Base-by-base conservation (phyloP, 2,329 filamentous ascomycete genomes). In the Ophiostoma ips region DNA sequence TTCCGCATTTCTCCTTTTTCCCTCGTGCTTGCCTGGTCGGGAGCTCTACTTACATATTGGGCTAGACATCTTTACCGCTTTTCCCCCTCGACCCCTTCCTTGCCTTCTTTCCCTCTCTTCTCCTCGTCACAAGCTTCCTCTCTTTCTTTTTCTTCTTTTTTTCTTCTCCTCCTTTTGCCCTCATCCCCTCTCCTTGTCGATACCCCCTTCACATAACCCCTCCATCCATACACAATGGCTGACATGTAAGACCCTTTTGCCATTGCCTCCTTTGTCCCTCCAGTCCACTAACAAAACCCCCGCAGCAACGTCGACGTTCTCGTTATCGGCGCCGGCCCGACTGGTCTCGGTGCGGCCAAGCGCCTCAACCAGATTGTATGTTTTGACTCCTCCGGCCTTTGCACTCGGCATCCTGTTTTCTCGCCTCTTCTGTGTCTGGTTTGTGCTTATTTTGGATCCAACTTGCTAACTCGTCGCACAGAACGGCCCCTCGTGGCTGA, bases 301-400 rank as follows among this genome's bases (percentile, higher is more conserved):
- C 52, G 13, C 68, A 94, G 88, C 68, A 83, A 87, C 63, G 87
- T 96, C 66, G 92, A 98, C 71, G 84, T 98, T 60, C 87, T 98
- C 65, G 82, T 98, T 69, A 95, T 96, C 73, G 92, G 92, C 65
- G 90, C 90, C 71, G 92, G 92, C 65, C 92, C 92, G 61, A 96
- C 92, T 64, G 92, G 92, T 71, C 80, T 96, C 60, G 92, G 92
- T 76, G 92, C 92, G 66, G 92, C 92, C 61, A 98, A 98, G 77
- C 87, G 92, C 66, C 79, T 98, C 58, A 84, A 96, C 70, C 92
- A 98, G 71, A 82, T 95, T 64, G 92, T 96, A 75, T 60, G 83
- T 65, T 12, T 36, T 18, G 8, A 7, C 36, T 21, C 16, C n/a
- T 16, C 36, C 11, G 13, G 11, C 31, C n/a, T 12, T 15, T 33